Conservation (phyloP, 495 filamentous ascomycete genomes). For the Letharia columbiana region DNA sequence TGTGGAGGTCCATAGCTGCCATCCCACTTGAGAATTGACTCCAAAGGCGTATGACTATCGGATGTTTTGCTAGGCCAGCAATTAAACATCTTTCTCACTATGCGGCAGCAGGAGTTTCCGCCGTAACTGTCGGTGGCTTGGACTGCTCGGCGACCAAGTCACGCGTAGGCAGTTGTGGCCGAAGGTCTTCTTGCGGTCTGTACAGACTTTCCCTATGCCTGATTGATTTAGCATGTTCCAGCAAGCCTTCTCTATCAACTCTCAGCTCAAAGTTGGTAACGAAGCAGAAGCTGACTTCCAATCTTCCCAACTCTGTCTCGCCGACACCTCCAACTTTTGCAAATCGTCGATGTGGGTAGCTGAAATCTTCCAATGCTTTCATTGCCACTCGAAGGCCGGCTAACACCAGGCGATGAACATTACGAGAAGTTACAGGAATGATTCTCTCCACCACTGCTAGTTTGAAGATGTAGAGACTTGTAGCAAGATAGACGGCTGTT, state of each 20-base stretch:
- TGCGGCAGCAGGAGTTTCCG: constrained; percentile 8
- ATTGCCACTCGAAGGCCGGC: constrained; percentile 79
- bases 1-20: neutral
- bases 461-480: constrained; percentile 79
- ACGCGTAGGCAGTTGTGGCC: constrained; percentile 19
- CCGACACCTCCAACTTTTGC: constrained; percentile 85
- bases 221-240: constrained; percentile 32
- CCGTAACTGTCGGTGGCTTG: neutral
- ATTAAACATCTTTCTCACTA: neutral
- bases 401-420: constrained; percentile 79
- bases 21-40: neutral
- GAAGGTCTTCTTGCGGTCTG: constrained; percentile 13
- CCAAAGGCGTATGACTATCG: neutral
- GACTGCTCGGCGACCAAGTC: constrained; percentile 7
- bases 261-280: constrained; percentile 71
- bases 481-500: constrained; percentile 90
- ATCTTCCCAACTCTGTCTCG: constrained; percentile 62
- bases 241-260: constrained; percentile 55
- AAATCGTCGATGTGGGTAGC: constrained; percentile 73
- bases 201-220: constrained; percentile 11
- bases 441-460: constrained; percentile 65
- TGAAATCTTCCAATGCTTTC: constrained; percentile 86
- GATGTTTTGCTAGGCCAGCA: neutral
- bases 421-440: constrained; percentile 67
- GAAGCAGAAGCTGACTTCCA: constrained; percentile 91